These are phyloP conservation scores for Populus alba DNA, from an alignment of 345 rosid species.

Conservation along the genomic window DNA sequence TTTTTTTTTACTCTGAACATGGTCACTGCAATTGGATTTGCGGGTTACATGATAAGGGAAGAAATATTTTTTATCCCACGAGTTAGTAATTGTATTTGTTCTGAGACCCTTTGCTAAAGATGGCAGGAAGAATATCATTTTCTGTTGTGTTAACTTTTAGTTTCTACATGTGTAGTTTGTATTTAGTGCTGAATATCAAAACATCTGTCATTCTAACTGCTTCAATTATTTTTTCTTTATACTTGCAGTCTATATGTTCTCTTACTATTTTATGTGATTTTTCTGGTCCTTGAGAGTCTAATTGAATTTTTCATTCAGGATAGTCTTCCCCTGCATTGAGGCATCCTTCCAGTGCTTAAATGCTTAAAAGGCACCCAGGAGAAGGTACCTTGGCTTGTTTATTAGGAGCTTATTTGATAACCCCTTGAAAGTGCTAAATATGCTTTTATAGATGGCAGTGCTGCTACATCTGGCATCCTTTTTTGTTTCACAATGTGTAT, in stretches of 20 bases:
- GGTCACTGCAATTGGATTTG: slow-evolving; percentile 25
- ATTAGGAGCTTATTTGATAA: slow-evolving; percentile 49
- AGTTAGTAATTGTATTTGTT: slow-evolving; percentile 17
- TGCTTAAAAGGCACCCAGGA: slow-evolving; percentile 83
- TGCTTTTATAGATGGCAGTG: background rate
- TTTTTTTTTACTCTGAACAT: slow-evolving; percentile 11
- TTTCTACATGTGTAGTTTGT: slow-evolving; percentile 1
- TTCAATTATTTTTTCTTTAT: background rate
- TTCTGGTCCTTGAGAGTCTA: slow-evolving; percentile 53
- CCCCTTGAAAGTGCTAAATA: slow-evolving; percentile 21
- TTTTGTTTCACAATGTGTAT: background rate
- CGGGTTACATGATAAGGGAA: slow-evolving; percentile 20
- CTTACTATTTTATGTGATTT: slow-evolving; percentile 10
- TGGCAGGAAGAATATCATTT: slow-evolving; percentile 18
- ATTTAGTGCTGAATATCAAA: background rate
- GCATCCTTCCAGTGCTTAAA: slow-evolving; percentile 72
- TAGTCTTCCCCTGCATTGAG: slow-evolving; percentile 67
- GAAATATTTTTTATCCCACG: slow-evolving; percentile 6
- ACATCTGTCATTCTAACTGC: background rate
- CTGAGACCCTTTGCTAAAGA: slow-evolving; percentile 16
- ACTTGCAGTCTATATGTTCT: background rate
- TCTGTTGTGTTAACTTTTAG: background rate
- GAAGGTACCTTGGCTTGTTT: slow-evolving; percentile 97
- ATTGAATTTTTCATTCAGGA: slow-evolving; percentile 89
- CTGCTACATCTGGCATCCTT: background rate